phyloP scores from a whole-genome alignment of 2,329 filamentous ascomycete species.

The Elsinoe arachidis region DNA sequence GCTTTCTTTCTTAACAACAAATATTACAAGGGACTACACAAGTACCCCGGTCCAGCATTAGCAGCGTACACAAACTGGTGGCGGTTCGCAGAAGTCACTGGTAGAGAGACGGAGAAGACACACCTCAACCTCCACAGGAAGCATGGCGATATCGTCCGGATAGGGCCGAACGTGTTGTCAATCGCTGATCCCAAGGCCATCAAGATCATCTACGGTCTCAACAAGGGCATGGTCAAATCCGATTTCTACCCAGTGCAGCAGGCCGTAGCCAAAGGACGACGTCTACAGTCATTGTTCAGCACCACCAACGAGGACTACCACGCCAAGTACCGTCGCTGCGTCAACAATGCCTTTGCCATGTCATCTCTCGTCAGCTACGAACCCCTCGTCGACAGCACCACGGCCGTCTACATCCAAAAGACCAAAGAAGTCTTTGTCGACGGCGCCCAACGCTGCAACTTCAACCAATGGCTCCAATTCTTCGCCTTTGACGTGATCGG shows the following conservation, averaged over 20 bases:
- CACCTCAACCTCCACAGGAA: constrained; percentile 60
- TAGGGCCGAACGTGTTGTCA: constrained; percentile 65
- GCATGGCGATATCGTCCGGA: constrained; percentile 63
- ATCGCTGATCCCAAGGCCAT: constrained; percentile 66
- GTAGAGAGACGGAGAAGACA: constrained; percentile 56
- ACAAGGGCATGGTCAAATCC: constrained; percentile 74
- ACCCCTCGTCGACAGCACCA: constrained; percentile 68
- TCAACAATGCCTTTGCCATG: constrained; percentile 73
- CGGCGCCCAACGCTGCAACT: constrained; percentile 47
- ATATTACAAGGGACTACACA: constrained; percentile 51
- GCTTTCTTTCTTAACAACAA: constrained; percentile 37
- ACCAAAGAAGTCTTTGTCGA: constrained; percentile 33
- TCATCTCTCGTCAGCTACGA: constrained; percentile 69
- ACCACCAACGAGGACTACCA: constrained; percentile 69
- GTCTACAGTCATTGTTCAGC: constrained; percentile 65
- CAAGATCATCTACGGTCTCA: constrained; percentile 70
- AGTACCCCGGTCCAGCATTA: constrained; percentile 62
- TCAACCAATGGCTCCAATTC: constrained; percentile 66
- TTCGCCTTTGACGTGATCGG: constrained; percentile 78
- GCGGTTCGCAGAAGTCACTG: constrained; percentile 61
- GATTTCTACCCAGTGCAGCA: constrained; percentile 76
- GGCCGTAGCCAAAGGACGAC: constrained; percentile 58
- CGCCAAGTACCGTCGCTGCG: constrained; percentile 62
- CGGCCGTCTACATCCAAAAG: constrained; percentile 56
- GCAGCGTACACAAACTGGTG: constrained; percentile 65